phyloP scores from a whole-genome alignment of 2,329 filamentous ascomycete genomes.

The Arthrobotrys conoides region DNA sequence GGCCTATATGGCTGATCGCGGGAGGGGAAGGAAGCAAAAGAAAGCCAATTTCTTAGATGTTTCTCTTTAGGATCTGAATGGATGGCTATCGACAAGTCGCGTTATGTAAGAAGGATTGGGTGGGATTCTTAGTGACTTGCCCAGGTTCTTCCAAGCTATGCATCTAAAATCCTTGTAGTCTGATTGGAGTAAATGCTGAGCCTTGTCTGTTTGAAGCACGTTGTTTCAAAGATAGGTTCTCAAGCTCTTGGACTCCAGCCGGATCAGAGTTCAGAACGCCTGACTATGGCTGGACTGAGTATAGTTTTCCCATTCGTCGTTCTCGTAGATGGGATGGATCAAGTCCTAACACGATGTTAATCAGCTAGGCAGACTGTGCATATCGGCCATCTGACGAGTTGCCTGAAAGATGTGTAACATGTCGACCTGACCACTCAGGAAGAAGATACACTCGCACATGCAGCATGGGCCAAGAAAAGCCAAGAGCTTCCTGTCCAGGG shows the following conservation, averaged over 20 bases:
- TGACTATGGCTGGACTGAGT: neutral
- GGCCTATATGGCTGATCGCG: slow-evolving; percentile 31
- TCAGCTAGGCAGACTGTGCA: slow-evolving; percentile 48
- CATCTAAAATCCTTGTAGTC: slow-evolving; percentile 13
- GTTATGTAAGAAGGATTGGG: slow-evolving; percentile 51
- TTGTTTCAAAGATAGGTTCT: slow-evolving; percentile 45
- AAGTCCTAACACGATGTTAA: neutral
- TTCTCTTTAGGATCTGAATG: neutral
- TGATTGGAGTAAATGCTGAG: slow-evolving; percentile 35
- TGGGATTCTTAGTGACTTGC: slow-evolving; percentile 18
- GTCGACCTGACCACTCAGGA: slow-evolving; percentile 55
- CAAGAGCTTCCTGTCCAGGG: slow-evolving; percentile 52
- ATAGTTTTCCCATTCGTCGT: slow-evolving; percentile 16
- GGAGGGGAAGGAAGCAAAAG: slow-evolving; percentile 23
- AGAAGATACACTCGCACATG: slow-evolving; percentile 49
- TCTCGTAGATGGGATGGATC: slow-evolving; percentile 33
- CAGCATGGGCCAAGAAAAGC: slow-evolving; percentile 40
- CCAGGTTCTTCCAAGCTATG: slow-evolving; percentile 44
- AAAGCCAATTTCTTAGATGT: slow-evolving; percentile 17
- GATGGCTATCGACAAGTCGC: slow-evolving; percentile 30
- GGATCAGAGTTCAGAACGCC: slow-evolving; percentile 6
- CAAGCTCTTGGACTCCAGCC: neutral
- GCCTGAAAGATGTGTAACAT: slow-evolving; percentile 53
- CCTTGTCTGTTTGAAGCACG: slow-evolving; percentile 13
- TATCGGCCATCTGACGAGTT: slow-evolving; percentile 46